These are phyloP conservation scores for Neurospora sp. DNA, from an alignment of 495 filamentous ascomycete genomes.

Conservation along the genomic window DNA sequence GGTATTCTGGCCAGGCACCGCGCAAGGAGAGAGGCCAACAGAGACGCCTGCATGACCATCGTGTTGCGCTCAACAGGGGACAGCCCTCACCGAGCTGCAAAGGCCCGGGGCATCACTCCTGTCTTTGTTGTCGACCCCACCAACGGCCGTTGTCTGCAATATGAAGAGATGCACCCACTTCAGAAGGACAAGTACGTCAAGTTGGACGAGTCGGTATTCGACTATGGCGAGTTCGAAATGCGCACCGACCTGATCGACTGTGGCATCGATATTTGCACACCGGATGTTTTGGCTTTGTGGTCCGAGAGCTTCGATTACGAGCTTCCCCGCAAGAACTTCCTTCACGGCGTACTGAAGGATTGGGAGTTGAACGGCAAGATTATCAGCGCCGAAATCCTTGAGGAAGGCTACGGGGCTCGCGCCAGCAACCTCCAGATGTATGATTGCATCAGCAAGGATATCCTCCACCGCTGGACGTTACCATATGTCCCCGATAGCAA, in stretches of 20 bases:
- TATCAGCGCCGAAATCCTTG: slow-evolving; percentile 81
- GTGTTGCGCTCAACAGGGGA: slow-evolving; percentile 71
- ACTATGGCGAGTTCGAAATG: slow-evolving; percentile 63
- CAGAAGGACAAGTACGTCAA: slow-evolving; percentile 45
- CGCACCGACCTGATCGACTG: slow-evolving; percentile 88
- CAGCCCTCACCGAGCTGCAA: slow-evolving; percentile 53
- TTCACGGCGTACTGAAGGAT: slow-evolving; percentile 89
- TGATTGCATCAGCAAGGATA: slow-evolving; percentile 79
- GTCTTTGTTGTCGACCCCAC: slow-evolving; percentile 79
- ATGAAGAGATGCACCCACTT: slow-evolving; percentile 61
- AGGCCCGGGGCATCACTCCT: slow-evolving; percentile 60
- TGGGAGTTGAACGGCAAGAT: slow-evolving; percentile 94
- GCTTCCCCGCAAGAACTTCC: slow-evolving; percentile 73
- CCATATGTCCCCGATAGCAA: slow-evolving; percentile 91
- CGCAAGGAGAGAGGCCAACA: slow-evolving; percentile 69
- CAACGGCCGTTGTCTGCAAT: slow-evolving; percentile 79
- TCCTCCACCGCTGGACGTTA: slow-evolving; percentile 83
- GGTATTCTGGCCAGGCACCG: slow-evolving; percentile 68
- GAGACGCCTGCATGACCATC: slow-evolving; percentile 98
- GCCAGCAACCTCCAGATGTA: slow-evolving; percentile 82
- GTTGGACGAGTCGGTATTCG: slow-evolving; percentile 52
- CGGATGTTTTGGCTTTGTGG: slow-evolving; percentile 89
- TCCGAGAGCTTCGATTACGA: slow-evolving; percentile 97
- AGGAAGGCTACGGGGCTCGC: slow-evolving; percentile 69
- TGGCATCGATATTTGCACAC: slow-evolving; percentile 94